Evolutionary conservation across 2,329 filamentous ascomycete species (phyloP).

Genomic region (Colletotrichum simmondsii): DNA sequence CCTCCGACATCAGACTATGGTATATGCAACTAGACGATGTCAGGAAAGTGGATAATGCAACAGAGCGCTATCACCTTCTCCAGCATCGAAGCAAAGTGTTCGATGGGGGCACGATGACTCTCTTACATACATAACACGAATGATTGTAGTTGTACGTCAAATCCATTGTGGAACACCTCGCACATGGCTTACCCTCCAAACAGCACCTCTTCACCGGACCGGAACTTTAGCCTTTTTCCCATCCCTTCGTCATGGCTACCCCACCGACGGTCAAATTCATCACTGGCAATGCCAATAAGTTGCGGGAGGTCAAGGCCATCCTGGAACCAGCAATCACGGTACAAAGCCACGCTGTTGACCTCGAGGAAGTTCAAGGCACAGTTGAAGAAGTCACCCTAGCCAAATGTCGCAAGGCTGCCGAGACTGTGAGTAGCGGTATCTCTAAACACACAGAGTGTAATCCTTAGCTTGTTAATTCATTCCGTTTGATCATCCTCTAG

Average conservation of each 20-base stretch:
- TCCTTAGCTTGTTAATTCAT: not conserved
- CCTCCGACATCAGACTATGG: not conserved
- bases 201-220: not conserved
- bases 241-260: conserved; percentile 52
- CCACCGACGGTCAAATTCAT: conserved; percentile 82
- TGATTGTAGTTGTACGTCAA: not conserved
- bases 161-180: not conserved
- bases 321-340: conserved; percentile 80
- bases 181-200: not conserved
- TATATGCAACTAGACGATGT: not conserved
- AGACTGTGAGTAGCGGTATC: conserved; percentile 64
- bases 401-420: conserved; percentile 87
- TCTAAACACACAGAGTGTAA: not conserved
- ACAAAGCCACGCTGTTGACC: conserved; percentile 78
- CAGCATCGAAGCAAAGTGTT: not conserved
- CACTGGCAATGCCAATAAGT: conserved; percentile 95
- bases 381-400: conserved; percentile 91
- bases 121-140: not conserved
- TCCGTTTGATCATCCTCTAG: conserved; percentile 54
- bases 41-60: not conserved
- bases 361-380: conserved; percentile 91
- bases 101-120: not conserved
- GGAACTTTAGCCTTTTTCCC: no score
- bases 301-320: conserved; percentile 89
- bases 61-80: not conserved